phyloP scores from a whole-genome alignment of 148 eudicot genomes.

The Agrostemma githago region DNA sequence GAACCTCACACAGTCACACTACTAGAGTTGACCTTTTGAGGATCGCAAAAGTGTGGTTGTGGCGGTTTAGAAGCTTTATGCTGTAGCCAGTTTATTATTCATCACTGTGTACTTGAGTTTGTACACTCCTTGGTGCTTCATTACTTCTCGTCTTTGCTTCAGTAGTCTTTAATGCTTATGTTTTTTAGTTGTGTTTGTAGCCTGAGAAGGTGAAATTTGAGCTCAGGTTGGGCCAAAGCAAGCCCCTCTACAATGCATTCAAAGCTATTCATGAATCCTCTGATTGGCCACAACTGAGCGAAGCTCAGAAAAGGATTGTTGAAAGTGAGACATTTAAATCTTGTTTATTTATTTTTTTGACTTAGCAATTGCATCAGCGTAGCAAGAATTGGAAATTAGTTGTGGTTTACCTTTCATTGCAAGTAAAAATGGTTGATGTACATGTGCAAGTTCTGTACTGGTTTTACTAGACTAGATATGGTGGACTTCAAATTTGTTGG shows the following conservation, averaged over 20 bases:
- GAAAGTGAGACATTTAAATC: conserved; percentile 51
- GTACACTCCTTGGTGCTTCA: background rate
- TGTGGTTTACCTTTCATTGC: background rate
- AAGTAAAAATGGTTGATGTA: background rate
- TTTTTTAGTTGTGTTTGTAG: conserved; percentile 39
- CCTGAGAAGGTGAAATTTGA: conserved; percentile 92
- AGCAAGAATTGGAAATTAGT: background rate
- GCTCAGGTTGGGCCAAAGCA: conserved; percentile 92
- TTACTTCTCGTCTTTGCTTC: background rate
- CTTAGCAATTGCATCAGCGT: background rate
- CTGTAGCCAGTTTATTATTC: no score
- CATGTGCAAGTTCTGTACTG: background rate
- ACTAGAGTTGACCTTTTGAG: no score
- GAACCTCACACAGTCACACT: no score
- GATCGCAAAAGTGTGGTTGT: no score
- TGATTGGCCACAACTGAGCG: conserved; percentile 66
- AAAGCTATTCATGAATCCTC: conserved; percentile 76
- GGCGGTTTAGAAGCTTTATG: no score
- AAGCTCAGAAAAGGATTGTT: conserved; percentile 82
- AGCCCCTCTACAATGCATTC: conserved; percentile 89
- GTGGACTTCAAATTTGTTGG: background rate
- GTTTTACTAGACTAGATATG: background rate
- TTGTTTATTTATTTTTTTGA: background rate
- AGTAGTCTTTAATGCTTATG: conserved; percentile 5
- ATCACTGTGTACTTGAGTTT: background rate